These are phyloP conservation scores for Hypoxylon intermedium DNA, from an alignment of 495 filamentous ascomycete genomes.

Conservation along the genomic window DNA sequence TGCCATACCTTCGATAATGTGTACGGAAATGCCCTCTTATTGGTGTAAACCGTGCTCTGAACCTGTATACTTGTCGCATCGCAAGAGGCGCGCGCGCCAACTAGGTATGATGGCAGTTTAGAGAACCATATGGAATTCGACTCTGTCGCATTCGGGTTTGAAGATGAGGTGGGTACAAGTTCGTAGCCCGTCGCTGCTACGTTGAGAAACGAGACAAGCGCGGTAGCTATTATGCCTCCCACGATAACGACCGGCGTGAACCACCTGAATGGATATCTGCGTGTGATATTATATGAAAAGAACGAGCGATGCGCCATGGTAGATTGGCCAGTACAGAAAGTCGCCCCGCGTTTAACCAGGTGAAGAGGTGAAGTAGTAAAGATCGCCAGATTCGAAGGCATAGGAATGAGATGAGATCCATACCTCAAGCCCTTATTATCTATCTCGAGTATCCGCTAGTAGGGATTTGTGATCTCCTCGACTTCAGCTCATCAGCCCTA, in stretches of 20 bases:
- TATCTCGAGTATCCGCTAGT: not conserved
- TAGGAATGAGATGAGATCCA: no score
- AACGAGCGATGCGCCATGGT: slow-evolving; percentile 34
- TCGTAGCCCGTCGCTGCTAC: slow-evolving; percentile 31
- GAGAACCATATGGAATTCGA: slow-evolving; percentile 26
- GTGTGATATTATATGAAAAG: slow-evolving; percentile 39
- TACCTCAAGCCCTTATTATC: not conserved
- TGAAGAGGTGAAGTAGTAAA: not conserved
- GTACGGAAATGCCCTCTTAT: slow-evolving; percentile 41
- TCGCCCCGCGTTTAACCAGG: not conserved
- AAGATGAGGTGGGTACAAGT: slow-evolving; percentile 20
- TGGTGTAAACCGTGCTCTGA: slow-evolving; percentile 40
- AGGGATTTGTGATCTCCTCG: not conserved
- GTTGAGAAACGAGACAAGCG: slow-evolving; percentile 42
- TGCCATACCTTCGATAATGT: slow-evolving; percentile 40
- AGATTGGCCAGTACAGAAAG: not conserved
- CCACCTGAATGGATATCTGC: slow-evolving; percentile 42
- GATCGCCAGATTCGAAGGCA: not conserved
- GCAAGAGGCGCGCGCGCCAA: slow-evolving; percentile 36
- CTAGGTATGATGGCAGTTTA: slow-evolving; percentile 42
- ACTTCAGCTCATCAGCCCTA: not conserved
- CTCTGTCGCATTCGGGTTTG: slow-evolving; percentile 40
- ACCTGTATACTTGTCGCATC: slow-evolving; percentile 35
- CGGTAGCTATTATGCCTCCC: slow-evolving; percentile 33
- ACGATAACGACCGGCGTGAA: slow-evolving; percentile 40